phyloP scores from a whole-genome alignment of 306 rosid species.

The Trifolium repens region DNA sequence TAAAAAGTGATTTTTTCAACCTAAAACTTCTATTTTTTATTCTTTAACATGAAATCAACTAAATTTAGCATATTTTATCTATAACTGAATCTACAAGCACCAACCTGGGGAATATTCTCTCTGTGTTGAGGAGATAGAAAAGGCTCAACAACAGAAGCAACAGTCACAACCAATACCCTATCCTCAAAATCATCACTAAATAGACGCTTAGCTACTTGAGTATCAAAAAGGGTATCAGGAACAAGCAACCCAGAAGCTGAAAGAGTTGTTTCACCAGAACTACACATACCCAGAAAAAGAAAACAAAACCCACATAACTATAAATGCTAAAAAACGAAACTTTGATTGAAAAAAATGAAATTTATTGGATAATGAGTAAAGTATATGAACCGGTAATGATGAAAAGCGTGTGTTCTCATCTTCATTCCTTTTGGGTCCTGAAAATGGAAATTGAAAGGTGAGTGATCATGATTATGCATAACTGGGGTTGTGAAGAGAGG shows the following conservation, averaged over 20 bases:
- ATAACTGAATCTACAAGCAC: constrained; percentile 2
- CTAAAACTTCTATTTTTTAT: too few species aligned
- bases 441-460: constrained; percentile 29
- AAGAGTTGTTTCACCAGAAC: constrained; percentile 88
- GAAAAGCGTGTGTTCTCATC: constrained; percentile 93
- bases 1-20: too few species aligned
- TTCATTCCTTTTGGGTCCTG: constrained; percentile 98
- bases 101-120: constrained; percentile 64
- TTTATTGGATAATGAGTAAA: not conserved
- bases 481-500: constrained; percentile 9
- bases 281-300: constrained; percentile 47
- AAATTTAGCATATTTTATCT: constrained; percentile 14
- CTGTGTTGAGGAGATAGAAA: constrained; percentile 68
- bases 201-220: constrained; percentile 54
- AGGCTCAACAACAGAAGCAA: constrained; percentile 92
- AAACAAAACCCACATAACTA: constrained; percentile 19
- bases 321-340: constrained; percentile 16
- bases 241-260: constrained; percentile 95
- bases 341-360: not conserved
- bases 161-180: constrained; percentile 69
- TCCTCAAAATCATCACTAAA: constrained; percentile 50
- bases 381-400: constrained; percentile 70
- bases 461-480: constrained; percentile 7
- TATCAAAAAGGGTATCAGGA: constrained; percentile 65
- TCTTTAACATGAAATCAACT: too few species aligned